Conservation (phyloP, 192 early-diverging fungal genomes). For the Coemansia aciculifera region DNA sequence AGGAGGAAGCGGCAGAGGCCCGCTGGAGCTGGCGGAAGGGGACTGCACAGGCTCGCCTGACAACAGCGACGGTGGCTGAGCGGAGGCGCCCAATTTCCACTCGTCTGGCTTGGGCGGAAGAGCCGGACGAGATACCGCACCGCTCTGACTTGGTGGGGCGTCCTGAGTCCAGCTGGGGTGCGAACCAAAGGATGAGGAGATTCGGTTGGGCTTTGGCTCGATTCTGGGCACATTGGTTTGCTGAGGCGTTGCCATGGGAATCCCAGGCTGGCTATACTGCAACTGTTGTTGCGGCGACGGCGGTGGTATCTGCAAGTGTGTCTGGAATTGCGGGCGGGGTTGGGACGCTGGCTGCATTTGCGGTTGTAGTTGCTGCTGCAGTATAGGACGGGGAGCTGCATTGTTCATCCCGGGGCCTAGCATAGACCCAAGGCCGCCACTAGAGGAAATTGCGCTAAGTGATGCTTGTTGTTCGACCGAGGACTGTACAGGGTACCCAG, state of each 20-base stretch:
- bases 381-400: neutral
- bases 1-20: neutral
- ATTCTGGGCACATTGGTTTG: neutral
- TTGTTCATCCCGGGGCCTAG: constrained; percentile 5
- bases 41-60: neutral
- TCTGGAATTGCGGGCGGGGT: constrained; percentile 2
- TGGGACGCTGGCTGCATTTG: constrained; percentile 10
- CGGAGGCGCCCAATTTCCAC: constrained; percentile 19
- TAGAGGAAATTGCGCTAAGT: neutral
- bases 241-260: neutral
- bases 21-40: neutral
- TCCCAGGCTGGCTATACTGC: neutral
- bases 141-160: neutral
- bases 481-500: neutral
- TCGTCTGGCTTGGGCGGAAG: constrained; percentile 53
- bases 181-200: constrained; percentile 30
- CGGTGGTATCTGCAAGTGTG: neutral
- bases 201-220: constrained; percentile 6
- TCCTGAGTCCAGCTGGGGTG: neutral
- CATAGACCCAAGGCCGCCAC: neutral
- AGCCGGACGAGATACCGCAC: constrained; percentile 9
- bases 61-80: neutral
- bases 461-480: neutral
- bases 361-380: constrained; percentile 18
- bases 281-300: constrained; percentile 11